Conservation (phyloP, 768 basidiomycete genomes). For the Sarcomyxa edulis region DNA sequence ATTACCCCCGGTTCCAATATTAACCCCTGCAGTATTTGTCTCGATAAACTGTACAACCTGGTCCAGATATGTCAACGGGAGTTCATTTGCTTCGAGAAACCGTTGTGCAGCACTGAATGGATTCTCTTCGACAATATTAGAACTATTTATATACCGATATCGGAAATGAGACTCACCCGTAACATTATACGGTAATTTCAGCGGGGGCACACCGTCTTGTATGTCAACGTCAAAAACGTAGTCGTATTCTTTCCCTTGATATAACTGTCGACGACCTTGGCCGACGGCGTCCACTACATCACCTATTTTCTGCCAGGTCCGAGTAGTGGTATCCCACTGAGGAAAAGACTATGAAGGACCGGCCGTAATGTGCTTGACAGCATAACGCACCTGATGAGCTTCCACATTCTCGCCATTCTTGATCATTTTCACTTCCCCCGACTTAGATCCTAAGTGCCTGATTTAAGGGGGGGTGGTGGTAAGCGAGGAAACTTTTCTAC, state of each 20-base stretch:
- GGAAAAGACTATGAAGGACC: slow-evolving; percentile 5
- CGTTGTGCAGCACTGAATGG: slow-evolving; percentile 85
- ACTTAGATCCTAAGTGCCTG: slow-evolving; percentile 70
- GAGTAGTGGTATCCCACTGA: slow-evolving; percentile 74
- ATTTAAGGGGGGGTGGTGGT: neutral
- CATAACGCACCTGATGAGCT: slow-evolving; percentile 71
- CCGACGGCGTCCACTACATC: slow-evolving; percentile 95
- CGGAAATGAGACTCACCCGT: slow-evolving; percentile 46
- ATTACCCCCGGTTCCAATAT: slow-evolving; percentile 51
- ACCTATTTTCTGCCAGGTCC: slow-evolving; percentile 89
- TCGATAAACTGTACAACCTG: slow-evolving; percentile 93
- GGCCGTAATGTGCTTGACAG: slow-evolving; percentile 1
- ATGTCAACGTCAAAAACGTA: slow-evolving; percentile 99
- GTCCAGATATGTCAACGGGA: slow-evolving; percentile 80
- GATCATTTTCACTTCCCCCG: slow-evolving; percentile 92
- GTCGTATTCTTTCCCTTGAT: slow-evolving; percentile 92
- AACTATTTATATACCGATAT: slow-evolving; percentile 1
- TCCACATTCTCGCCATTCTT: slow-evolving; percentile 77
- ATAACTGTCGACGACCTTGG: slow-evolving; percentile 84
- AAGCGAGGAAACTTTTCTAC: neutral
- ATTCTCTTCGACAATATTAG: slow-evolving; percentile 58
- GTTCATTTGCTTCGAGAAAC: slow-evolving; percentile 79
- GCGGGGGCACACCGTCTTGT: slow-evolving; percentile 83
- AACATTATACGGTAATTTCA: slow-evolving; percentile 92
- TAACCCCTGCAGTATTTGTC: slow-evolving; percentile 80